Conservation (phyloP, 306 rosid species). For the Vigna nakashimae region DNA sequence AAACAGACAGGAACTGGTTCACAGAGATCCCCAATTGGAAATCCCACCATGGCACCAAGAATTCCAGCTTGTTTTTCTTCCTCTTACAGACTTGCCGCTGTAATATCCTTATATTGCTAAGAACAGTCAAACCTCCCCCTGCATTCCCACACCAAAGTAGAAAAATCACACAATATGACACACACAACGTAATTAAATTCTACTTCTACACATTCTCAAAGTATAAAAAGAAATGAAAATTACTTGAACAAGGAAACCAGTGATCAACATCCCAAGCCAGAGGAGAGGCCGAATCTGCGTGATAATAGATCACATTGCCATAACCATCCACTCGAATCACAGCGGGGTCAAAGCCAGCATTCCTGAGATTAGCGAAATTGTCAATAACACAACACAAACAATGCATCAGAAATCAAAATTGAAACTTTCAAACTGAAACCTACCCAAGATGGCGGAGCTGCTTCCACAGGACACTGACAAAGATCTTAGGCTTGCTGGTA, state of each 20-base stretch:
- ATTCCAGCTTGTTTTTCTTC: constrained; percentile 83
- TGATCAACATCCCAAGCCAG: constrained; percentile 98
- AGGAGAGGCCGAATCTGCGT: constrained; percentile 95
- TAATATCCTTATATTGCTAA: constrained; percentile 87
- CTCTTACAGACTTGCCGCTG: constrained; percentile 84
- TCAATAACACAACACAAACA: neutral
- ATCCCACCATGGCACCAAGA: constrained; percentile 99
- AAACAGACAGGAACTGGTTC: constrained; percentile 85
- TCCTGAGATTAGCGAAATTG: constrained; percentile 56
- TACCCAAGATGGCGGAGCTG: constrained; percentile 96
- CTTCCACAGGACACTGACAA: constrained; percentile 84
- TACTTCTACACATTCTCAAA: neutral
- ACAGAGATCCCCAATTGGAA: constrained; percentile 92
- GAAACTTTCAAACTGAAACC: constrained; percentile 33
- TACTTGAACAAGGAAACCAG: constrained; percentile 98
- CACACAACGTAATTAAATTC: neutral
- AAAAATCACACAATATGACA: constrained; percentile 10
- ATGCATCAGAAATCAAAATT: neutral
- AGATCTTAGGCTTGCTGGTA: constrained; percentile 78
- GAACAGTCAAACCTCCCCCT: constrained; percentile 97
- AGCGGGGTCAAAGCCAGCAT: constrained; percentile 96
- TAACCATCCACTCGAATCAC: constrained; percentile 84
- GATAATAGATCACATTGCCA: constrained; percentile 90
- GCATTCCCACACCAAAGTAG: constrained; percentile 36
- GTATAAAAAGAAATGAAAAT: constrained; percentile 20